Evolutionary conservation across 805 yeast species (phyloP).

Genomic region (Lachancea lanzarotensis): DNA sequence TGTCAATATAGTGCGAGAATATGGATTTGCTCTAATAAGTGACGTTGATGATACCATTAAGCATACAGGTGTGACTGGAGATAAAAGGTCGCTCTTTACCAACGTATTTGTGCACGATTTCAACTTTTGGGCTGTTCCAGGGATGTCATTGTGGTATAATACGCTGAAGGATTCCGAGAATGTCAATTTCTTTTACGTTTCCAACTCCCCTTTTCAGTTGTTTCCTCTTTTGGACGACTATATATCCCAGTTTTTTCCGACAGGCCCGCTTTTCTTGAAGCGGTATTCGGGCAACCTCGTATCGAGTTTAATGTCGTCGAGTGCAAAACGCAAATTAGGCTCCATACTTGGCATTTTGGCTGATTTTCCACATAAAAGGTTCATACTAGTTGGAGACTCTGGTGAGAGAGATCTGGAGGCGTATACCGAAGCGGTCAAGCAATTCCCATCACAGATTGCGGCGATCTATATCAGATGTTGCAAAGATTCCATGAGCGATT

Average conservation of each 20-base stretch:
- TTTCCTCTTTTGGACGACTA: constrained; percentile 41
- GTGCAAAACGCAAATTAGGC: constrained; percentile 69
- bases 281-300: constrained; percentile 79
- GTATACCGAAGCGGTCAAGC: constrained; percentile 60
- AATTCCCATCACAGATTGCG: constrained; percentile 54
- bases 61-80: constrained; percentile 83
- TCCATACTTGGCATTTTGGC: constrained; percentile 54
- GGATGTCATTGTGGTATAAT: constrained; percentile 67
- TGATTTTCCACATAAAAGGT: constrained; percentile 73
- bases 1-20: constrained; percentile 15
- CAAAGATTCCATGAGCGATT: constrained; percentile 55
- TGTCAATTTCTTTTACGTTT: constrained; percentile 81
- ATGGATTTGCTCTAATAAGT: constrained; percentile 69
- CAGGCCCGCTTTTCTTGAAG: constrained; percentile 79
- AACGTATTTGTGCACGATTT: constrained; percentile 68
- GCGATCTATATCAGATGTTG: constrained; percentile 82
- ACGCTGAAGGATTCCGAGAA: constrained; percentile 38
- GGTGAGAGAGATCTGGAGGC: constrained; percentile 96
- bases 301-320: constrained; percentile 78
- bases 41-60: constrained; percentile 95
- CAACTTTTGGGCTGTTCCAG: constrained; percentile 63
- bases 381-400: constrained; percentile 87
- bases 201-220: constrained; percentile 92
- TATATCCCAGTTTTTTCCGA: constrained; percentile 47
- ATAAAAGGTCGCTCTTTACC: constrained; percentile 73